phyloP scores from a whole-genome alignment of 495 filamentous ascomycete genomes.

The Neurospora sp. region DNA sequence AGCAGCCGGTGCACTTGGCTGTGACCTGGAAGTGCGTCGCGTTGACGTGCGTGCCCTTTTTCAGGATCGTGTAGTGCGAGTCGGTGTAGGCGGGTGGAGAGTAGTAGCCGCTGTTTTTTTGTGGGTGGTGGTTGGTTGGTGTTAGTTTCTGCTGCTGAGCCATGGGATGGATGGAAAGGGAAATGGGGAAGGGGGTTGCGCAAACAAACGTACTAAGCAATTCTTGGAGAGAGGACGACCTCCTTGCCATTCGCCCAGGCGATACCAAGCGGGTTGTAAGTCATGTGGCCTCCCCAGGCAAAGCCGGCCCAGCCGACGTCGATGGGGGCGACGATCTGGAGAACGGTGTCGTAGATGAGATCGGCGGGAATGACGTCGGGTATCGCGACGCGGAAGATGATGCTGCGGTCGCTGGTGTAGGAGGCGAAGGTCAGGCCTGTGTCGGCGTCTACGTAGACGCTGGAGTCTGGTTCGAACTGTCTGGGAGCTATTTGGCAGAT shows the following conservation, averaged over 20 bases:
- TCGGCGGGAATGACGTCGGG: constrained; percentile 23
- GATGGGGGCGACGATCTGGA: constrained; percentile 30
- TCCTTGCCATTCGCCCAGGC: constrained; percentile 32
- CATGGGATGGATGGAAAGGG: no score
- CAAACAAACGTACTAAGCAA: constrained; percentile 31
- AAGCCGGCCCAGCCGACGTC: constrained; percentile 34
- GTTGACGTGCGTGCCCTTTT: constrained; percentile 33
- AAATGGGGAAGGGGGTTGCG: no score
- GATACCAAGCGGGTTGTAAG: constrained; percentile 36
- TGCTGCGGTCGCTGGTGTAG: constrained; percentile 25
- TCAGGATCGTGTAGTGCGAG: constrained; percentile 30
- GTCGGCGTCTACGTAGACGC: constrained; percentile 23
- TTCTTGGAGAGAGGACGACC: constrained; percentile 28
- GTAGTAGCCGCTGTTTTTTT: constrained; percentile 31
- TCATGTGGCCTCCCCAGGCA: constrained; percentile 39
- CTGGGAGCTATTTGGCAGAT: constrained; percentile 4
- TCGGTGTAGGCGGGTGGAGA: constrained; percentile 24
- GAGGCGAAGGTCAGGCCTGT: constrained; percentile 34
- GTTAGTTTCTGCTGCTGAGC: background rate
- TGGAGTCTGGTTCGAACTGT: constrained; percentile 27
- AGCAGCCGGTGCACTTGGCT: constrained; percentile 33
- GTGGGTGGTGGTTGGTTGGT: background rate
- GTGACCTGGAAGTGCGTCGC: constrained; percentile 38
- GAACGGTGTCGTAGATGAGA: constrained; percentile 29
- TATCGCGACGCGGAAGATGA: constrained; percentile 32